These are phyloP conservation scores for Papiliotrema laurentii DNA, from an alignment of 1,284 basidiomycete species.

Conservation along the genomic window DNA sequence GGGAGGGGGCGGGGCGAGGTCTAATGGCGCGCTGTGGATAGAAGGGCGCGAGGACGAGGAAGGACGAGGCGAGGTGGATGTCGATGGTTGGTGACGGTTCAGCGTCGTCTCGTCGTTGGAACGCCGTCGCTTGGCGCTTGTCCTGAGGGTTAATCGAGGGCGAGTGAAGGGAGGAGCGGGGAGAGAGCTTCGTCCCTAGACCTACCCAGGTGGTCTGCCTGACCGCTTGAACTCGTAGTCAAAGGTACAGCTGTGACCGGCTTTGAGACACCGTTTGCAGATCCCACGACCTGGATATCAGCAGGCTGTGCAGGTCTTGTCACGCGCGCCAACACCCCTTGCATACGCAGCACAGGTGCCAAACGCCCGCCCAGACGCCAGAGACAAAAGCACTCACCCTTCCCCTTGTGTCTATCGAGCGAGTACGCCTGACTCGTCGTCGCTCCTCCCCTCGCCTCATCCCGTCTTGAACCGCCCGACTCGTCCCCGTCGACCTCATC, in stretches of 20 bases:
- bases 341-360: neutral
- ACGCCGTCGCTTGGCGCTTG: neutral
- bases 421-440: neutral
- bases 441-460: no score
- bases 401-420: neutral
- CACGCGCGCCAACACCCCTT: neutral
- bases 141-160: neutral
- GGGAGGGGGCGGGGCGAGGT: neutral
- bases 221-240: constrained; percentile 3
- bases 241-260: neutral
- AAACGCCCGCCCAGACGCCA: neutral
- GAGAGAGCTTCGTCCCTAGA: neutral
- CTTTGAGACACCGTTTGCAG: neutral
- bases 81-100: neutral
- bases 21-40: neutral
- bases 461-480: neutral
- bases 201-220: constrained; percentile 3
- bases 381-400: neutral
- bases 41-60: neutral
- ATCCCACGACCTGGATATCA: neutral
- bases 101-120: no score
- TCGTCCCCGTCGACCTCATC: neutral
- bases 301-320: neutral
- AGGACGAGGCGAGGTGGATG: neutral
- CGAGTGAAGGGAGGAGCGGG: neutral